A percentile compares a stretch with the other conserved stretches of the same genome.
Conservation (phyloP, 2,329 filamentous ascomycete genomes). For the Trichothecium roseum region DNA sequence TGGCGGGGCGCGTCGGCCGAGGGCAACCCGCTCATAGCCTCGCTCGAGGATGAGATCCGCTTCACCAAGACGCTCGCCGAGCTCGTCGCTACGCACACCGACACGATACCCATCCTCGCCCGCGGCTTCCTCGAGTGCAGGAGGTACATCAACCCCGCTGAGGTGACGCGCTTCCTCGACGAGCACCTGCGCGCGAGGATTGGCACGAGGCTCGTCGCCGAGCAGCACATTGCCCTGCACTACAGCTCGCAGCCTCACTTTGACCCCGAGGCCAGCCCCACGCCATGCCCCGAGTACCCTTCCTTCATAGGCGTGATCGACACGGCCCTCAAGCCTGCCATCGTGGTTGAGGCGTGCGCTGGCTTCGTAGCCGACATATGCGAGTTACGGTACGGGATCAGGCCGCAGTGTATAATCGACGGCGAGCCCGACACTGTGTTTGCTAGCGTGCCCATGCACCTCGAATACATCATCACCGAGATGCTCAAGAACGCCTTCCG, state of each 20-base stretch:
- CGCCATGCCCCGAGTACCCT: conserved; percentile 38
- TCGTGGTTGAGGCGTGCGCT: conserved; percentile 74
- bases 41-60: conserved; percentile 73
- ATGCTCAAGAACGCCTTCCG: conserved; percentile 95
- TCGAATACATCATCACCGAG: conserved; percentile 96
- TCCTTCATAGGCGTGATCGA: conserved; percentile 94
- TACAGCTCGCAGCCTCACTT: conserved; percentile 59
- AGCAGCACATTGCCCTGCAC: conserved; percentile 93
- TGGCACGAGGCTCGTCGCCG: conserved; percentile 84
- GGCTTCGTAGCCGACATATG: conserved; percentile 92
- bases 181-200: conserved; percentile 90
- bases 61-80: conserved; percentile 93
- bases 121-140: conserved; percentile 87
- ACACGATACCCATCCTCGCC: conserved; percentile 89
- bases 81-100: conserved; percentile 86
- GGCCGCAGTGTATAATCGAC: conserved; percentile 70
- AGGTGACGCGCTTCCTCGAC: conserved; percentile 88
- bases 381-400: conserved; percentile 87
- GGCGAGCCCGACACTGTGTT: conserved; percentile 83
- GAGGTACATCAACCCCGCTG: conserved; percentile 71
- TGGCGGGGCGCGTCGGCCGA: conserved; percentile 33
- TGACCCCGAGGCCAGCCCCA: conserved; percentile 39
- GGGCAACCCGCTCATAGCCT: conserved; percentile 31
- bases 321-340: conserved; percentile 72
- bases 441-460: conserved; percentile 87